Evolutionary conservation across 1,284 basidiomycete genomes (phyloP).

Genomic region (Fistulina hepatica): DNA sequence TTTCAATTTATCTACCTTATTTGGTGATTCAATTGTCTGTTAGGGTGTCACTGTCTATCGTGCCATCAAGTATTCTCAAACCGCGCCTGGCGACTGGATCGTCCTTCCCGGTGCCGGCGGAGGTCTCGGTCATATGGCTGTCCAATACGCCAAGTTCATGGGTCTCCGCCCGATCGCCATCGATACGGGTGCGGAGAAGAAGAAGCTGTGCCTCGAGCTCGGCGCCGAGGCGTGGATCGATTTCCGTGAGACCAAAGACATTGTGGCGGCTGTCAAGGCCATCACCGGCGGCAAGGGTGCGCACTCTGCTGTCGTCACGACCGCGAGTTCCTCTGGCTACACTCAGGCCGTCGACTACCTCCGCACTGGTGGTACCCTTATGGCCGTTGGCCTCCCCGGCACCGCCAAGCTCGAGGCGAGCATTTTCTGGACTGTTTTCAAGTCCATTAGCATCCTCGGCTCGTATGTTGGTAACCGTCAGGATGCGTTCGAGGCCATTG

Average conservation of each 20-base stretch:
- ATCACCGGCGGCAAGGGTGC: conserved; percentile 63
- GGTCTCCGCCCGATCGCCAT: conserved; percentile 74
- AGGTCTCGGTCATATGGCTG: conserved; percentile 60
- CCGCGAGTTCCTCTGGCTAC: conserved; percentile 50
- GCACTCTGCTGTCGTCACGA: conserved; percentile 63
- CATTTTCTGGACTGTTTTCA: conserved; percentile 68
- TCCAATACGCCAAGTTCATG: conserved; percentile 68
- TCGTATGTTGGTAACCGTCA: conserved; percentile 72
- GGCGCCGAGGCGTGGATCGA: conserved; percentile 77
- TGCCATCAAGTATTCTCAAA: conserved; percentile 65
- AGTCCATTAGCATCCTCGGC: conserved; percentile 21
- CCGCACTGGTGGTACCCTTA: conserved; percentile 51
- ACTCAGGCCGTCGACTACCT: conserved; percentile 64
- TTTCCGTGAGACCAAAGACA: conserved; percentile 52
- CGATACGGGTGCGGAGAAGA: conserved; percentile 56
- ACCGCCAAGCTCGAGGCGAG: conserved; percentile 46
- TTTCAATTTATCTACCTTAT: neutral
- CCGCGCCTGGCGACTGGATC: conserved; percentile 65
- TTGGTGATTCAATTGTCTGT: conserved; percentile 1
- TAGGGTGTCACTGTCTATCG: conserved; percentile 70
- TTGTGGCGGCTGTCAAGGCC: conserved; percentile 49
- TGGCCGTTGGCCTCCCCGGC: conserved; percentile 65
- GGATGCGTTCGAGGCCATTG: conserved; percentile 63
- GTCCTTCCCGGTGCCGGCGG: conserved; percentile 72
- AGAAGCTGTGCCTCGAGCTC: conserved; percentile 52